Evolutionary conservation across 768 basidiomycete species (phyloP), one percentile per base, ranked within the genome.

Genomic region (Tricholoma matsutake): DNA sequence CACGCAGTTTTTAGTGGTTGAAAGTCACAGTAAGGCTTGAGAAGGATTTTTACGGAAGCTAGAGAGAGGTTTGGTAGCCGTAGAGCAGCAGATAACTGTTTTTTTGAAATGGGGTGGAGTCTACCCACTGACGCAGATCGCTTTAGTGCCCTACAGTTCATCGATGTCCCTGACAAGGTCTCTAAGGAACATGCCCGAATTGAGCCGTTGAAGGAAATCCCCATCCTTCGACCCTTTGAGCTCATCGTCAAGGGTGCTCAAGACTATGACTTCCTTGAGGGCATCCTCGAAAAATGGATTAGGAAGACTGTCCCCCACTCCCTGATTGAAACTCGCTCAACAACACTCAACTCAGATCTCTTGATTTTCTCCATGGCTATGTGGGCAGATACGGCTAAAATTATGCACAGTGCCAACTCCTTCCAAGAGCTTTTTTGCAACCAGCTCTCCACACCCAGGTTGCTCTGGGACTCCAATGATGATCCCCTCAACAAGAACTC

Each of bases 91-190:
- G n/a, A n/a, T n/a, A n/a, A n/a, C n/a, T n/a, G n/a, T n/a, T n/a
- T n/a, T n/a, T n/a, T n/a, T n/a, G n/a, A n/a, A n/a, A n/a, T n/a
- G n/a, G n/a, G n/a, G n/a, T n/a, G n/a, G n/a, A n/a, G n/a, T 11
- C 55, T 57, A 20, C 60, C 55, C 3, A 3, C 13, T 4, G 56
- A 61, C 3, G 22, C 22, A 1, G 22, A 25, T 25, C 11, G 55
- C 10, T 61, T 61, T 31, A 34, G 49, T 11, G 54, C 54, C 25
- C 60, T 56, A 7, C 13, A n/a, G n/a, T 49, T 22, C 11, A 16
- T 61, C 22, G 37, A 35, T 4, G 47, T 61, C 6, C 60, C 60
- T n/a, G 25, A 34, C 10, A 55, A 61, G 43, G 28, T 61, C 6
- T 56, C 45, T 0, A 61, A n/a, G n/a, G 6, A 51, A n/a, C 10